Evolutionary conservation across 495 filamentous ascomycete genomes (phyloP).

Genomic region (Glonium stellatum): DNA sequence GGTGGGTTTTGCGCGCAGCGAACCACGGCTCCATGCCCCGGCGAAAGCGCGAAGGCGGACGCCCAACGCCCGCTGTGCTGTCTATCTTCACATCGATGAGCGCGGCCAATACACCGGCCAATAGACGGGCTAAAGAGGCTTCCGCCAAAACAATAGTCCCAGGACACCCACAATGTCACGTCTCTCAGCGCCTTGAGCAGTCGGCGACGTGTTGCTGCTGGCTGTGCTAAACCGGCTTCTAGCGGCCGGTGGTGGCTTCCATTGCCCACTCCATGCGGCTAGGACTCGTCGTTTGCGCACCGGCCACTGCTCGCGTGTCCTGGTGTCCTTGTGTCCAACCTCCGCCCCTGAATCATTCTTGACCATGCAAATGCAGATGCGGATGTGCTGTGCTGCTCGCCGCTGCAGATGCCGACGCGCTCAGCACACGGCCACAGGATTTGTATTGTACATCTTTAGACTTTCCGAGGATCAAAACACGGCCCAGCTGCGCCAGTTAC

Average conservation of each 20-base stretch:
- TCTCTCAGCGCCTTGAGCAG: not conserved
- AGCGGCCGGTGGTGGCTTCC: not conserved
- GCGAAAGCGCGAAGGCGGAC: no score
- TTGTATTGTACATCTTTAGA: no score
- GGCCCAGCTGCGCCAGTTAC: not conserved
- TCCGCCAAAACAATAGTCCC: not conserved
- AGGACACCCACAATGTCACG: not conserved
- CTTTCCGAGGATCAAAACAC: no score
- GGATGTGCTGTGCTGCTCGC: no score
- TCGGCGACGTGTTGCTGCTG: not conserved
- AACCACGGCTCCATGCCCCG: not conserved
- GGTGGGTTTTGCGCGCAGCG: conserved; percentile 4
- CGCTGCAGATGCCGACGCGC: no score
- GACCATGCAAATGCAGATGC: no score
- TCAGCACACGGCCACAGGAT: no score
- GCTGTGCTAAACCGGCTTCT: not conserved
- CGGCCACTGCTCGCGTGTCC: no score
- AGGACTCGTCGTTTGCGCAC: no score
- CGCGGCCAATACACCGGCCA: not conserved
- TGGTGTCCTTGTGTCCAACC: no score
- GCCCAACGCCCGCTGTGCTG: not conserved
- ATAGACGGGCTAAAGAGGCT: not conserved
- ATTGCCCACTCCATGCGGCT: not conserved
- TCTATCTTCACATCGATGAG: no score
- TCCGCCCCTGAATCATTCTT: no score